A percentile compares a stretch with the other conserved stretches of the same genome.
These are phyloP conservation scores for Fistulina hepatica DNA, from an alignment of 1,284 basidiomycete genomes.

Conservation along the genomic window DNA sequence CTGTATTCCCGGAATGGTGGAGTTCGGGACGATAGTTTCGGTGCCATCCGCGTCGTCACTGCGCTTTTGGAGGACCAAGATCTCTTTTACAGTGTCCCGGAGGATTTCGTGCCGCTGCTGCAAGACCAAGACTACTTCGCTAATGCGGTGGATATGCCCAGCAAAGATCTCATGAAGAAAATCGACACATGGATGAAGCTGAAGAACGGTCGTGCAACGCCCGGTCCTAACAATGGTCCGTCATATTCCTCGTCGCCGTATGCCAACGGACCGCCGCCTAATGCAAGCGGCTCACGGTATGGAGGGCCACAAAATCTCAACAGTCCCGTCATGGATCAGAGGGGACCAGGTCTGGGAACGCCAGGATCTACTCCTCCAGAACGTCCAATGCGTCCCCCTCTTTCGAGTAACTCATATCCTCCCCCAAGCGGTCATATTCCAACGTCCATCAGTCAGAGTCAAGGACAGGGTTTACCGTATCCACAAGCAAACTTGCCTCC, in stretches of 20 bases:
- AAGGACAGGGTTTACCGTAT: too few species aligned
- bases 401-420: too few species aligned
- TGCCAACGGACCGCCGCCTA: too few species aligned
- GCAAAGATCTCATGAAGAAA: constrained; percentile 86
- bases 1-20: constrained; percentile 83
- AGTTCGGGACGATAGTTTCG: constrained; percentile 88
- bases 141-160: constrained; percentile 72
- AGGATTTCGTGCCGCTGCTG: constrained; percentile 74
- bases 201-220: constrained; percentile 32
- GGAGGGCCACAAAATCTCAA: too few species aligned
- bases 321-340: too few species aligned
- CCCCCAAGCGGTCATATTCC: too few species aligned
- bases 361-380: too few species aligned
- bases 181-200: constrained; percentile 65
- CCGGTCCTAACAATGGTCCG: constrained; percentile 15
- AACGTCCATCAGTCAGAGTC: too few species aligned
- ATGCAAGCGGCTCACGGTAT: too few species aligned
- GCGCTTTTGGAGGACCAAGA: constrained; percentile 88
- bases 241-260: constrained; percentile 9
- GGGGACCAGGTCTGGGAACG: too few species aligned
- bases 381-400: too few species aligned
- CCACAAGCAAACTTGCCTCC: too few species aligned
- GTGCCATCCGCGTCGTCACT: constrained; percentile 79
- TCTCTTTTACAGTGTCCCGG: constrained; percentile 83
- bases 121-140: constrained; percentile 81